These are phyloP conservation scores for Colletotrichum neosansevieriae DNA, from an alignment of 2,329 filamentous ascomycete species.

Conservation along the genomic window DNA sequence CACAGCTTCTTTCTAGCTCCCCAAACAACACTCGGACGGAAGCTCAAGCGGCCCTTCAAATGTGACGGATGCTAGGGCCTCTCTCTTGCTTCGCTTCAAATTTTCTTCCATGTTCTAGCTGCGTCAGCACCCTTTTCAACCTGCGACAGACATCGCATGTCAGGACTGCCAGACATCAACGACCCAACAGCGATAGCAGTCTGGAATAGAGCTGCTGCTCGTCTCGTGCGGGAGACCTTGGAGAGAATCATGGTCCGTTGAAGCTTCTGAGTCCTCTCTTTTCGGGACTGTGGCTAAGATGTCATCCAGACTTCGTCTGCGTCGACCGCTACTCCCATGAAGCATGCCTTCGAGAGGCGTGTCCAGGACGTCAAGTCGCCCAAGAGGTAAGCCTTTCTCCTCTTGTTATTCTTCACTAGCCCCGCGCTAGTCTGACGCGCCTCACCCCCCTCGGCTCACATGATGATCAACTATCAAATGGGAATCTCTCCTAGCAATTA, in stretches of 20 bases:
- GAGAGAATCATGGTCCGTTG: constrained; percentile 43
- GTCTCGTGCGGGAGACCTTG: constrained; percentile 41
- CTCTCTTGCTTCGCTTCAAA: constrained; percentile 13
- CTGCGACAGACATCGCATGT: constrained; percentile 43
- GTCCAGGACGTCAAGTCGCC: constrained; percentile 87
- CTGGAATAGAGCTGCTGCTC: constrained; percentile 41
- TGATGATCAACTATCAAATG: constrained; percentile 95
- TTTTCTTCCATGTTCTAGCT: constrained; percentile 35
- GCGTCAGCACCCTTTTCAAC: not conserved
- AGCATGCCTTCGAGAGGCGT: constrained; percentile 82
- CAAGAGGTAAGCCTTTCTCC: constrained; percentile 79
- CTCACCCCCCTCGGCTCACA: constrained; percentile 49
- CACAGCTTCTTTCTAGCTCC: constrained; percentile 28
- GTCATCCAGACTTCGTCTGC: constrained; percentile 73
- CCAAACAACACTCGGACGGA: constrained; percentile 20
- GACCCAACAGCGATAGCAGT: constrained; percentile 40
- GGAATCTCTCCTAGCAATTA: constrained; percentile 99
- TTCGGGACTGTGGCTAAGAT: constrained; percentile 38
- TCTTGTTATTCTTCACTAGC: constrained; percentile 19
- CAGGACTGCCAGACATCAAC: constrained; percentile 42
- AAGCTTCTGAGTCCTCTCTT: constrained; percentile 20
- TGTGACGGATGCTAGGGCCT: constrained; percentile 30
- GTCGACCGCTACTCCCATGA: constrained; percentile 77
- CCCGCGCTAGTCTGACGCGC: constrained; percentile 25
- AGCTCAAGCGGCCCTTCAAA: constrained; percentile 31